phyloP scores from a whole-genome alignment of 2,329 filamentous ascomycete genomes.

The Colletotrichum sp. region DNA sequence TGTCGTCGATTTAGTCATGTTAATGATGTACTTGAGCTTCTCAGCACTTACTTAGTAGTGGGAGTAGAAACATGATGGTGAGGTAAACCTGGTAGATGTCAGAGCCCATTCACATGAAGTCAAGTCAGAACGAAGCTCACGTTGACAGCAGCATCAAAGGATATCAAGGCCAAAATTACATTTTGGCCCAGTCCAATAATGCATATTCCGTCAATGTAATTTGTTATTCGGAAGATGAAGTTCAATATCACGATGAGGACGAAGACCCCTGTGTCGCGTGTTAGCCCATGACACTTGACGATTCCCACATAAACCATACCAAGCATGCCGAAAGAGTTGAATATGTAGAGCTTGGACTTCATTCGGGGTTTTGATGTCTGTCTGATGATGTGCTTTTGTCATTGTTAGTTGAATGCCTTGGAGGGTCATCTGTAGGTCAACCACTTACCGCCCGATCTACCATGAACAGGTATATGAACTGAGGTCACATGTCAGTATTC shows the following conservation, averaged over 20 bases:
- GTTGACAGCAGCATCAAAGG: conserved; percentile 12
- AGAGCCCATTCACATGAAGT: not conserved
- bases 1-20: not conserved
- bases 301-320: not conserved
- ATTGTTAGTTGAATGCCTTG: not conserved
- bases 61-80: conserved; percentile 9
- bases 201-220: not conserved
- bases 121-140: not conserved
- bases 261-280: not conserved
- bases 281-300: not conserved
- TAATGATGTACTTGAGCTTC: accelerated
- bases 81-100: not conserved
- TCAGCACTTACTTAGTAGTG: not conserved
- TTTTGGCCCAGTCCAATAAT: not conserved
- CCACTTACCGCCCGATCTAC: conserved; percentile 6
- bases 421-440: accelerated
- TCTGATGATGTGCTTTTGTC: not conserved
- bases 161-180: not conserved
- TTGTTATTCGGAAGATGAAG: conserved; percentile 12
- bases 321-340: conserved; percentile 13
- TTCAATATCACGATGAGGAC: conserved; percentile 9
- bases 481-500: not conserved
- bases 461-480: conserved; percentile 19
- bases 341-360: conserved; percentile 3
- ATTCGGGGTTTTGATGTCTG: conserved; percentile 5